Conservation (phyloP, 192 early-diverging fungal genomes). For the Gamsiella multidivaricata region DNA sequence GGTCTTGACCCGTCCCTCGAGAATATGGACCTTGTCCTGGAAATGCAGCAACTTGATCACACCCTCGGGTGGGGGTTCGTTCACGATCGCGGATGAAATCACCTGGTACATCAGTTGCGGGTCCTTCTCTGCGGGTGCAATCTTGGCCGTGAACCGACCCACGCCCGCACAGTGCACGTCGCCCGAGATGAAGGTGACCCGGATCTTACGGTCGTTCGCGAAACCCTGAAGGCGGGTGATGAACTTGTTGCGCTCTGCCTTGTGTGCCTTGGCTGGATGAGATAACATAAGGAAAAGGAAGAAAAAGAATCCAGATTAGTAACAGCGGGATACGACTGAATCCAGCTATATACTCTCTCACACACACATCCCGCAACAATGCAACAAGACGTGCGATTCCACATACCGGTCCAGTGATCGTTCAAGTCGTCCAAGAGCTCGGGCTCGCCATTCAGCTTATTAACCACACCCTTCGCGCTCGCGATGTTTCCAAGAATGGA, state of each 20-base stretch:
- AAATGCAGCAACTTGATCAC: conserved; percentile 47
- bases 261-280: conserved; percentile 69
- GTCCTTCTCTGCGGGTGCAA: conserved; percentile 66
- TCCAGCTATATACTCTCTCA: too few species aligned
- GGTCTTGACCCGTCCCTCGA: conserved; percentile 47
- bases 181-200: conserved; percentile 86
- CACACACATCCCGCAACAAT: too few species aligned
- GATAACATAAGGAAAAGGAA: conserved; percentile 5
- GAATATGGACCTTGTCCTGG: conserved; percentile 49
- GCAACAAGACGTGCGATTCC: not conserved
- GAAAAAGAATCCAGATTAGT: not conserved
- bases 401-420: conserved; percentile 67
- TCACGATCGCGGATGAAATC: conserved; percentile 85
- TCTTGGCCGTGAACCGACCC: conserved; percentile 48
- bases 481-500: conserved; percentile 65
- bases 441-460: conserved; percentile 78
- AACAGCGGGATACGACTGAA: too few species aligned
- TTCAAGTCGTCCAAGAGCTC: conserved; percentile 89
- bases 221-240: conserved; percentile 75
- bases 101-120: conserved; percentile 83
- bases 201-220: conserved; percentile 68
- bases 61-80: conserved; percentile 56
- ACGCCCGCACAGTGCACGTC: conserved; percentile 72
- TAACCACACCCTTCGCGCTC: conserved; percentile 65
- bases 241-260: conserved; percentile 76